A percentile compares a stretch with the other conserved stretches of the same genome.
phyloP scores from a whole-genome alignment of 768 basidiomycete genomes.

The Macrolepiota albuminosa region DNA sequence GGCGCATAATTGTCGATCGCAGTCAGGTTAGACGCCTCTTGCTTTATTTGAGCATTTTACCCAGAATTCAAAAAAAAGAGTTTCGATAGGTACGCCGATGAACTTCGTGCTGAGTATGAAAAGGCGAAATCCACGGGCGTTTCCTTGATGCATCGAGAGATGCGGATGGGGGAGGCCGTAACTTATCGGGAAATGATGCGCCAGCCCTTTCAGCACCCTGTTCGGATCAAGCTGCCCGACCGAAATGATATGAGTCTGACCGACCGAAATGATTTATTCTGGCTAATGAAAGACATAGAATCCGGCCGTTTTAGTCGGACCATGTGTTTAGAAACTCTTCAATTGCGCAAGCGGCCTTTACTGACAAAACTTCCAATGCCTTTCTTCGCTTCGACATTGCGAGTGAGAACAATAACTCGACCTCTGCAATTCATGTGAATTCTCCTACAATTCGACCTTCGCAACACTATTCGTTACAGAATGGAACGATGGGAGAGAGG shows the following conservation, averaged over 20 bases:
- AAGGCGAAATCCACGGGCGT: not conserved
- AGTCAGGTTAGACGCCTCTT: conserved; percentile 6
- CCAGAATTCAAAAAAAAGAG: not conserved
- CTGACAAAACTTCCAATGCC: conserved; percentile 14
- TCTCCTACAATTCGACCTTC: conserved; percentile 31
- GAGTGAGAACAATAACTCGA: not conserved
- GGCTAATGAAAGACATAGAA: conserved; percentile 11
- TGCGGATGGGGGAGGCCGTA: not conserved
- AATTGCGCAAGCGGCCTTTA: not conserved
- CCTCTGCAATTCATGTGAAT: conserved; percentile 1
- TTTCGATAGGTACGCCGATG: conserved; percentile 7
- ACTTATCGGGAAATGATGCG: not conserved
- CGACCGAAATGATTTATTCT: conserved; percentile 11
- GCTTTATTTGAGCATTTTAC: not conserved
- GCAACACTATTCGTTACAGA: conserved; percentile 52
- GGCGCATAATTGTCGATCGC: conserved; percentile 9
- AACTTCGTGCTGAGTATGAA: conserved; percentile 5
- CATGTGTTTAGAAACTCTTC: conserved; percentile 11
- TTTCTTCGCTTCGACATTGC: conserved; percentile 16
- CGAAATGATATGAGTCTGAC: conserved; percentile 5
- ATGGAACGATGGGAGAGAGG: conserved; percentile 44
- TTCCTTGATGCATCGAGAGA: not conserved
- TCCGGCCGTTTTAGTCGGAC: conserved; percentile 9
- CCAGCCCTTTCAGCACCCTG: not conserved
- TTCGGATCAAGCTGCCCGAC: not conserved